Base-by-base conservation (phyloP, 352 stramenopile genomes). In the Pythium grandisporangium region DNA sequence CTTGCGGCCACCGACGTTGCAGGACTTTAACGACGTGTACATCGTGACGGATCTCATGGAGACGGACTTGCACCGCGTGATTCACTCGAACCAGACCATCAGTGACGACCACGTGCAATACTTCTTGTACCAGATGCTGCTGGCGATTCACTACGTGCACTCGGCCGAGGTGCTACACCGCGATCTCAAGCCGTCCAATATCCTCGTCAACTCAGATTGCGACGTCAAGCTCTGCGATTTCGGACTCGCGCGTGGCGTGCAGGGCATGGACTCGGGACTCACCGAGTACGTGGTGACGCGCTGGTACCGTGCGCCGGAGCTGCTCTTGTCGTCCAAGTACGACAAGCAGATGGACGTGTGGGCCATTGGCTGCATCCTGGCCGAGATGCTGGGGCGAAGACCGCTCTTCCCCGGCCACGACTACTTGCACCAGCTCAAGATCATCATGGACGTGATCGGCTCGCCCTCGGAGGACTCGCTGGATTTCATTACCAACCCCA, bases 71-170 rank as follows among this genome's bases (percentile, higher is more conserved):
- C 75, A 96, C 51, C 73, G 81, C 42, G 93, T 97, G 58, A 97
- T 97, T 47, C 82, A 70, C 53, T 90, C 75, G 34, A 82, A 76
- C 38, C 74, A 93, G 52, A 70, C 68, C 17, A 77, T 95, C 25
- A 90, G 76, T 19, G 82, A 94, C 48, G 78, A 74, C 22, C 83
- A 95, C 37, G 84, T 93, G 41, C 82, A 93, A 58, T 95, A 93
- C 51, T 94, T 94, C 49, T 51, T 94, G 42, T 94, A 93, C 55
- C 83, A 95, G 52, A 81, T 95, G 39, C 68, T 99, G 11, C 77
- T 91, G 22, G 95, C 94, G 4, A 84, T 99, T 37, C 97, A 98
- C 63, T 99, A 97, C 51, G 95, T 99, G 56, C 96, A 99, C 76
- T 98, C 88, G 22, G 93, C 85, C 0, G 96, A 96, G 47, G 94